Evolutionary conservation across 768 basidiomycete genomes (phyloP).

Genomic region (Serendipita vermifera): DNA sequence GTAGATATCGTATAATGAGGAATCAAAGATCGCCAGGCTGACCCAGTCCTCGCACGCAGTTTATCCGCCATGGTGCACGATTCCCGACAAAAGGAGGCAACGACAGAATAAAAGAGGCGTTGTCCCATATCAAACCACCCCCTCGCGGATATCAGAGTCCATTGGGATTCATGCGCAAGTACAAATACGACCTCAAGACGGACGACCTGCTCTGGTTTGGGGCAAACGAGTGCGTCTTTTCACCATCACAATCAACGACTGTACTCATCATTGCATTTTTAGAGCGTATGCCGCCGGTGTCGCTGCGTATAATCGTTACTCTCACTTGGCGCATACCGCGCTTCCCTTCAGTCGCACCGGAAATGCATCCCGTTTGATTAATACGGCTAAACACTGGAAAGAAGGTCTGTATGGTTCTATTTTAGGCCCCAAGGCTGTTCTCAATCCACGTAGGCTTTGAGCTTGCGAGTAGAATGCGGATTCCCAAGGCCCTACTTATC

Average conservation of each 20-base stretch:
- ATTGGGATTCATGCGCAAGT: slow-evolving; percentile 46
- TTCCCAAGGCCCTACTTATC: slow-evolving; percentile 39
- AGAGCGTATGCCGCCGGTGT: slow-evolving; percentile 43
- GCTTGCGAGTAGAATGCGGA: slow-evolving; percentile 33
- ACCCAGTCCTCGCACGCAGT: no score
- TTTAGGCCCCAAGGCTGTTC: background rate
- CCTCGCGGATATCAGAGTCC: slow-evolving; percentile 31
- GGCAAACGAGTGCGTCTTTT: slow-evolving; percentile 40
- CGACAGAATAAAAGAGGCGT: slow-evolving; percentile 30
- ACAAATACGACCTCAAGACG: slow-evolving; percentile 43
- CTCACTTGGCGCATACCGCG: slow-evolving; percentile 27
- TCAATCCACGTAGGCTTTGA: slow-evolving; percentile 41
- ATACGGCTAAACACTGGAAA: slow-evolving; percentile 59
- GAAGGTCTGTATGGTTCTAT: slow-evolving; percentile 30
- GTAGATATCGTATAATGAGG: no score
- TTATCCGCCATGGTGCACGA: slow-evolving; percentile 71
- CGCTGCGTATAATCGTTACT: slow-evolving; percentile 42
- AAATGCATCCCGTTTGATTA: slow-evolving; percentile 44
- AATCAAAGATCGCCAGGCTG: no score
- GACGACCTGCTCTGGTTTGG: slow-evolving; percentile 57
- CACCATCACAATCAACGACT: background rate
- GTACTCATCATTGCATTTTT: background rate
- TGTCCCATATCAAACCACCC: slow-evolving; percentile 43
- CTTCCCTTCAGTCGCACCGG: slow-evolving; percentile 45
- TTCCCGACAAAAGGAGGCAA: slow-evolving; percentile 49